A percentile compares a stretch with the other conserved stretches of the same genome.
phyloP scores from a whole-genome alignment of 257 asterid genomes.

The Orobanche coerulescens region DNA sequence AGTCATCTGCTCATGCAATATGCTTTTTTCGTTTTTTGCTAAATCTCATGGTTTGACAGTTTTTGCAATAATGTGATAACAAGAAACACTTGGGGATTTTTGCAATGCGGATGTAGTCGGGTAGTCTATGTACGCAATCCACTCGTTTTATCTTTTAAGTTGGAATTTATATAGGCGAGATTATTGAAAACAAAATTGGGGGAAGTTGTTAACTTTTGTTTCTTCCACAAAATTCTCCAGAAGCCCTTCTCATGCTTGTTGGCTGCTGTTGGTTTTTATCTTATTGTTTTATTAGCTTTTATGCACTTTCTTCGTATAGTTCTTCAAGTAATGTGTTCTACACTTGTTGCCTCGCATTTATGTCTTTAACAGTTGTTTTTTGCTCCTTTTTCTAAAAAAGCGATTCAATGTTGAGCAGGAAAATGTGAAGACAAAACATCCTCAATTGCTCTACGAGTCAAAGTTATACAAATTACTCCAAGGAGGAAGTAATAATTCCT shows the following conservation, averaged over 20 bases:
- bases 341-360: neutral
- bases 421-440: conserved; percentile 60
- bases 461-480: conserved; percentile 58
- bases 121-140: neutral
- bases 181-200: neutral
- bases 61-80: neutral
- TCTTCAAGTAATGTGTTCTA: neutral
- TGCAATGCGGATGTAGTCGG: neutral
- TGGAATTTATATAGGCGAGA: neutral
- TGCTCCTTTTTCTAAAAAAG: neutral
- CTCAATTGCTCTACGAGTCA: conserved; percentile 58
- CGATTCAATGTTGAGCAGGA: conserved; percentile 37
- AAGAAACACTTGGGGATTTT: neutral
- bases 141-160: neutral
- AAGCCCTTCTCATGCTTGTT: neutral
- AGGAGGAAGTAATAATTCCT: conserved; percentile 54
- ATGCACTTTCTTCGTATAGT: neutral
- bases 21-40: neutral
- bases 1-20: neutral
- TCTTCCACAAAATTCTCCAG: neutral
- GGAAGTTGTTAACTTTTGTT: neutral
- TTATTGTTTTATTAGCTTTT: neutral
- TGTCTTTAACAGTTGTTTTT: neutral
- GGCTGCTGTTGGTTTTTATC: neutral
- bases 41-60: neutral